Conservation (phyloP, 371 early-diverging fungal genomes). For the Choanephora cucurbitarum region DNA sequence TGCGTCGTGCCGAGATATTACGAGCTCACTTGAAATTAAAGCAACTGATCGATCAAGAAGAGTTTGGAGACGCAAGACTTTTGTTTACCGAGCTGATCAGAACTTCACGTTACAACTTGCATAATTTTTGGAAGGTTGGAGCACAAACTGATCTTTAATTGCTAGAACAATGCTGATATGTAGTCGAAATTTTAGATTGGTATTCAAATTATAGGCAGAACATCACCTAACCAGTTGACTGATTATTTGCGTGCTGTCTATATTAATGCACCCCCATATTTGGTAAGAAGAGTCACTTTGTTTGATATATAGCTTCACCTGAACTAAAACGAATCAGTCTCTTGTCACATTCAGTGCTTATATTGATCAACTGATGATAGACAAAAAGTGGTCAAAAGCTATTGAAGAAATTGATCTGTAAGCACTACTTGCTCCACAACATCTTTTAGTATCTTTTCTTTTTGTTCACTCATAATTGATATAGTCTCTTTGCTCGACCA, state of each 20-base stretch:
- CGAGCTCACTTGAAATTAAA: slow-evolving; percentile 4
- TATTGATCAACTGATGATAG: slow-evolving; percentile 10
- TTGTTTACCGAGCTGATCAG: slow-evolving; percentile 15
- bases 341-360: slow-evolving; percentile 14
- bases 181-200: slow-evolving; percentile 6
- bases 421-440: neutral
- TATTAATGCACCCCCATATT: slow-evolving; percentile 1
- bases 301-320: neutral
- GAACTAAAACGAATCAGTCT: slow-evolving; percentile 5
- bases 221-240: slow-evolving; percentile 4
- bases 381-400: slow-evolving; percentile 5
- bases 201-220: slow-evolving; percentile 13
- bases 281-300: neutral
- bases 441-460: neutral
- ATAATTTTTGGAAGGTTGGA: slow-evolving; percentile 14
- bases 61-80: slow-evolving; percentile 5
- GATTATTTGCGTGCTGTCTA: slow-evolving; percentile 16
- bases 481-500: slow-evolving; percentile 2
- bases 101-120: slow-evolving; percentile 2
- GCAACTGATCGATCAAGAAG: slow-evolving; percentile 9
- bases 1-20: neutral
- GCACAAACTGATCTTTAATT: neutral
- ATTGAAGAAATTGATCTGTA: slow-evolving; percentile 16
- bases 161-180: neutral
- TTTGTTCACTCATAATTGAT: neutral